These are phyloP conservation scores for Scleroderma bovista DNA, from an alignment of 768 basidiomycete species.

Conservation along the genomic window DNA sequence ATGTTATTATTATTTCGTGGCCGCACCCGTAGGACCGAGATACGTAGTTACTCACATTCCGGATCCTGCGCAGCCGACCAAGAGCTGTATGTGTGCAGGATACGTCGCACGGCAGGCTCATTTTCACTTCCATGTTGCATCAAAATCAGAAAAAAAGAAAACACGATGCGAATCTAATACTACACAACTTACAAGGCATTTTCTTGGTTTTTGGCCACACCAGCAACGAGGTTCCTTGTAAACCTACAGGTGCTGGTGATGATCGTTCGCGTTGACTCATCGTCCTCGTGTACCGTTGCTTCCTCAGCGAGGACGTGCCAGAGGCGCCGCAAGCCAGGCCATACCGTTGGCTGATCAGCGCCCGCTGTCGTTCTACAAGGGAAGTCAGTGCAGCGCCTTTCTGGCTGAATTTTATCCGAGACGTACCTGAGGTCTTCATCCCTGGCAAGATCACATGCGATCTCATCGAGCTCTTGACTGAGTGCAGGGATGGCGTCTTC, in stretches of 20 bases:
- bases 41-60: slow-evolving; percentile 39
- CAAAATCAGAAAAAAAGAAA: no score
- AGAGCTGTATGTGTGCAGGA: slow-evolving; percentile 72
- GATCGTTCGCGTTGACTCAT: slow-evolving; percentile 33
- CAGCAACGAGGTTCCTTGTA: slow-evolving; percentile 81
- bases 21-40: background rate
- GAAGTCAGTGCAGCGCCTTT: background rate
- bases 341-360: slow-evolving; percentile 39
- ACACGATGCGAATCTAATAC: no score
- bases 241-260: slow-evolving; percentile 62
- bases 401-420: background rate
- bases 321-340: slow-evolving; percentile 47
- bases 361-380: slow-evolving; percentile 32
- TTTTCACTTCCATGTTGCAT: slow-evolving; percentile 48
- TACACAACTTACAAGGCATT: slow-evolving; percentile 58
- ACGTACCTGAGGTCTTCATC: slow-evolving; percentile 33
- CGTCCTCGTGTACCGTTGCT: slow-evolving; percentile 32
- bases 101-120: slow-evolving; percentile 62
- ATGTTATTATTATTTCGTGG: background rate
- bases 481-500: slow-evolving; percentile 14
- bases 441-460: slow-evolving; percentile 47
- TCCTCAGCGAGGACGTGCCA: slow-evolving; percentile 40
- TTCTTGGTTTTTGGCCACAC: slow-evolving; percentile 63
- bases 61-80: slow-evolving; percentile 64
- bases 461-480: slow-evolving; percentile 42